phyloP scores from a whole-genome alignment of 495 filamentous ascomycete genomes.

The Neurospora hispaniola region DNA sequence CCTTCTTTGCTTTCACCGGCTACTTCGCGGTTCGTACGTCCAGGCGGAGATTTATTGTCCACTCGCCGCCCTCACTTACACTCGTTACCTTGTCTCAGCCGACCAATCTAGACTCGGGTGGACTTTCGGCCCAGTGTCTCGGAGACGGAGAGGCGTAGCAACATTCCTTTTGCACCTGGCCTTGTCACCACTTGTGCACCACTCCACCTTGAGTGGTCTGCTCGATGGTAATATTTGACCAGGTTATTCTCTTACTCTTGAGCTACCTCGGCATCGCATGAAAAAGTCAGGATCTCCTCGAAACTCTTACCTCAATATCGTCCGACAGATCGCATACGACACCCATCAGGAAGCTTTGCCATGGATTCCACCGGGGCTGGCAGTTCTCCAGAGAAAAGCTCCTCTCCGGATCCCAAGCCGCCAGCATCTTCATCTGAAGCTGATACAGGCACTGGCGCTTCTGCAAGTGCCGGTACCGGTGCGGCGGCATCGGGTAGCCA shows the following conservation, averaged over 20 bases:
- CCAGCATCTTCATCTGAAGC: background rate
- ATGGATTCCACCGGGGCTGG: slow-evolving; percentile 5
- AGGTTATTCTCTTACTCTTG: background rate
- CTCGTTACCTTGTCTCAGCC: background rate
- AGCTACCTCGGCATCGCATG: background rate
- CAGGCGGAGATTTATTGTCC: slow-evolving; percentile 3
- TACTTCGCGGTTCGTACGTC: background rate
- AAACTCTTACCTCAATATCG: background rate
- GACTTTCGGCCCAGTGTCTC: background rate
- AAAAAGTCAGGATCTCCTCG: background rate
- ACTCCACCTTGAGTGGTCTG: background rate
- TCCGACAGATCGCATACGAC: background rate
- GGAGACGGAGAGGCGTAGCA: background rate
- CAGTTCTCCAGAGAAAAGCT: background rate
- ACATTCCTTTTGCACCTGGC: background rate
- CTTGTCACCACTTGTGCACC: background rate
- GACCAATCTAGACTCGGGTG: background rate
- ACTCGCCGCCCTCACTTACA: background rate
- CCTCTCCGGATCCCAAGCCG: background rate
- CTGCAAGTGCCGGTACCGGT: background rate
- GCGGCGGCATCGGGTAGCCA: slow-evolving; percentile 4
- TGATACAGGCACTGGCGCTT: background rate
- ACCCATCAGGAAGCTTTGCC: background rate
- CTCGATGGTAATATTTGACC: background rate
- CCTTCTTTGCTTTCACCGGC: background rate